Evolutionary conservation across 305 asterid genomes (phyloP).

Genomic region (Fraxinus sp.): DNA sequence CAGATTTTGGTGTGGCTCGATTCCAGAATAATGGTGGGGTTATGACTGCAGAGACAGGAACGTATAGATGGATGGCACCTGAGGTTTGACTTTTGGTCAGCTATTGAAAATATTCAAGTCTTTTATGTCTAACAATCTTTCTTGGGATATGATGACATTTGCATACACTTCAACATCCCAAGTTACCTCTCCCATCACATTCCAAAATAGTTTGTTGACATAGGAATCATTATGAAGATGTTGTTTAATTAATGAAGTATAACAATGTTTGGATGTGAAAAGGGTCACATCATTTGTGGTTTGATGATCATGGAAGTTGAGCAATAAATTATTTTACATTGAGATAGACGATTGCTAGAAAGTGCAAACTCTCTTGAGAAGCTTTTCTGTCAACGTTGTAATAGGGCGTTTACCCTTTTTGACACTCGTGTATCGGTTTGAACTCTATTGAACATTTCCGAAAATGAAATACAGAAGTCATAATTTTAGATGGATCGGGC

Average conservation of each 20-base stretch:
- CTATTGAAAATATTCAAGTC: background rate
- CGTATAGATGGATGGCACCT: conserved; percentile 90
- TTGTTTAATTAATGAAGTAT: background rate
- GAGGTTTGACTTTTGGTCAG: conserved; percentile 44
- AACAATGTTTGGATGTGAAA: background rate
- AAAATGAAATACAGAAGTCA: background rate
- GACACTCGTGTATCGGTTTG: background rate
- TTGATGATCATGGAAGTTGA: background rate
- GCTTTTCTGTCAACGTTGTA: background rate
- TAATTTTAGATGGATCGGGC: background rate
- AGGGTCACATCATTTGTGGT: background rate
- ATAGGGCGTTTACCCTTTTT: background rate
- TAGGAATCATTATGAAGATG: background rate
- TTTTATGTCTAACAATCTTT: background rate
- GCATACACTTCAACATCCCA: background rate
- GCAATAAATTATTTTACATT: background rate
- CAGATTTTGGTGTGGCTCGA: background rate
- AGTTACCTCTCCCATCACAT: background rate
- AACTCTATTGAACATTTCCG: background rate
- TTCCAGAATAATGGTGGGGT: conserved; percentile 53
- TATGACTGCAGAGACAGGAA: conserved; percentile 91
- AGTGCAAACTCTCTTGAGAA: background rate
- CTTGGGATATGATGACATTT: background rate
- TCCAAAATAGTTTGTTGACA: background rate
- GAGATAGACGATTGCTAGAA: background rate